Base-by-base conservation (phyloP, 2,329 filamentous ascomycete genomes). In the Dactylellina sp. region DNA sequence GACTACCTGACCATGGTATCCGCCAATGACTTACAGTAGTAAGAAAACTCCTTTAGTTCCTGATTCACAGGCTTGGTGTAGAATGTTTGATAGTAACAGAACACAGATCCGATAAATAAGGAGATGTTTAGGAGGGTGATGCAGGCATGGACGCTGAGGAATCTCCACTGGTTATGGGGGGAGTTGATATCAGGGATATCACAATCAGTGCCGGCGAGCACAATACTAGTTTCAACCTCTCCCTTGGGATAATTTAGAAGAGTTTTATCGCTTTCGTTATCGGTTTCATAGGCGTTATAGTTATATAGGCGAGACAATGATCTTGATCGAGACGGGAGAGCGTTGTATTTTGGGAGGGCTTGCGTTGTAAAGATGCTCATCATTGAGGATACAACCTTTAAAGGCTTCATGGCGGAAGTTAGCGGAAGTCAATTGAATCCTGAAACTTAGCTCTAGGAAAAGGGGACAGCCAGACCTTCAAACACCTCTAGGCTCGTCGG, bases 21-120 rank as follows among this genome's bases (percentile, higher is more conserved):
- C n/a, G 70, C 70, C 42, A 35, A 47, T 16, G 70, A 74, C 70
- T 74, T 74, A 74, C 70, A 74, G 39, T 56, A 74, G 39, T 74
- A 66, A 22, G 70, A 65, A 61, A 66, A 46, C n/a, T 25, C 55
- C 16, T 49, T 65, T 12, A 74, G 47, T n/a, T 74, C 55, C 1
- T 62, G 46, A 24, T 74, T 66, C 4, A 60, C 28, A n/a, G 20
- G 14, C 6, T 20, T 59, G 11, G 39, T 28, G 22, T 61, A 49
- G 25, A 65, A 74, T 2, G 70, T 64, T 16, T 66, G 44, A 20
- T 74, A 74, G 20, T 65, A 74, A 52, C 61, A 74, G 32, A 74
- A 74, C 25, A 46, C 62, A 1, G 70, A 61, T 12, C 70, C 70
- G 56, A 66, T 11, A 12, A 74, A 39, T 20, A 74, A 28, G 25